Conservation (phyloP, 306 rosid species). For the Abrus pulchellus region DNA sequence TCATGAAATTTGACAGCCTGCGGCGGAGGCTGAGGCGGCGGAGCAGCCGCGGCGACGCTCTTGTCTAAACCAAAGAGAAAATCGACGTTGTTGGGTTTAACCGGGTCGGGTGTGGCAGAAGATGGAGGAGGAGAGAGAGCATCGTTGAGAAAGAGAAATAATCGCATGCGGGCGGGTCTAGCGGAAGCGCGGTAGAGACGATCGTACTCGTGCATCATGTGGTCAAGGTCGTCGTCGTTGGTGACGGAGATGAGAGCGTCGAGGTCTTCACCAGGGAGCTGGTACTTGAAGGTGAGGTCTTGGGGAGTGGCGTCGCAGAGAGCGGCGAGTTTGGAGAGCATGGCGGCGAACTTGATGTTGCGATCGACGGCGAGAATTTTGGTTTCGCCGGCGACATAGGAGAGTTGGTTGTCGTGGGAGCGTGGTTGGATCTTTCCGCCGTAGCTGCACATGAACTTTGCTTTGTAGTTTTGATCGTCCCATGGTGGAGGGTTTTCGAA, state of each 20-base stretch:
- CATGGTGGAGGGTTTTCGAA: conserved; percentile 90
- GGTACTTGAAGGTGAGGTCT: conserved; percentile 83
- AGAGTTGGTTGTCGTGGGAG: conserved; percentile 83
- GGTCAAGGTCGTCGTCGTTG: conserved; percentile 93
- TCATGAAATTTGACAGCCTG: conserved; percentile 52
- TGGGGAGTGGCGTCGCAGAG: conserved; percentile 50
- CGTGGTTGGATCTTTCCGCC: conserved; percentile 98
- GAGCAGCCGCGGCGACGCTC: conserved; percentile 10
- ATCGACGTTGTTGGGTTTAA: conserved; percentile 68
- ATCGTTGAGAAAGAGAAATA: conserved; percentile 64
- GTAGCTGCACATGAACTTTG: conserved; percentile 91
- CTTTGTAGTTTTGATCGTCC: conserved; percentile 84
- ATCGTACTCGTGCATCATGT: conserved; percentile 97
- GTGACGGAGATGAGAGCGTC: conserved; percentile 93
- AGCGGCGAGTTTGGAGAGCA: conserved; percentile 71
- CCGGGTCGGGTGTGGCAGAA: conserved; percentile 44
- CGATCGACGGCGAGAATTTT: conserved; percentile 95
- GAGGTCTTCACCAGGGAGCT: conserved; percentile 95
- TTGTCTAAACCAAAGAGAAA: conserved; percentile 74
- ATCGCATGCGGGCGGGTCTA: conserved; percentile 81
- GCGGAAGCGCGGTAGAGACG: conserved; percentile 80
- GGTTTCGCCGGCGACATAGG: conserved; percentile 92
- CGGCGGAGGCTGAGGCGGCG: conserved; percentile 50
- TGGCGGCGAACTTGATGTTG: conserved; percentile 60
- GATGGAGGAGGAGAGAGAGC: not conserved